Percentiles rank a stretch among this genome's conserved stretches.
These are phyloP conservation scores for Rhynchosporium graminicola DNA, from an alignment of 2,329 filamentous ascomycete species.

Conservation along the genomic window DNA sequence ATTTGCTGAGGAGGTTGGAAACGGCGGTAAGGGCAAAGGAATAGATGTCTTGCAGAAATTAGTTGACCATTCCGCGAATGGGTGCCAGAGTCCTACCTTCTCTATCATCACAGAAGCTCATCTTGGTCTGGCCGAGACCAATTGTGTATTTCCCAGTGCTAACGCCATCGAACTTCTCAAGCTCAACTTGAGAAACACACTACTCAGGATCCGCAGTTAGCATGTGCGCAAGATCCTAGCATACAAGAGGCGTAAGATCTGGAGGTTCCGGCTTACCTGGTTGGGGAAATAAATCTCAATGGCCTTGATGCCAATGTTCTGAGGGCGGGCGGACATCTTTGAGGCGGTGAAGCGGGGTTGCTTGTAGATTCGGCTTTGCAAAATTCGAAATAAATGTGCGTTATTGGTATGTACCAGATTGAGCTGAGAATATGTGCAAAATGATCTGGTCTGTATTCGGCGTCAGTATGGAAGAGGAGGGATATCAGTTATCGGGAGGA, in stretches of 20 bases:
- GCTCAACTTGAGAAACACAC: constrained; percentile 82
- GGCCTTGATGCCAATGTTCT: constrained; percentile 92
- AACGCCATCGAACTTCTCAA: constrained; percentile 86
- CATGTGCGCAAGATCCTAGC: constrained; percentile 4
- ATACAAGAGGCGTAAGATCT: neutral
- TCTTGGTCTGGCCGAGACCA: constrained; percentile 86
- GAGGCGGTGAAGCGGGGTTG: constrained; percentile 33
- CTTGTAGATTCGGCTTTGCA: constrained; percentile 11
- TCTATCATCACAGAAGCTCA: constrained; percentile 89
- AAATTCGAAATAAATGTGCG: neutral
- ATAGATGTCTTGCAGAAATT: constrained; percentile 69
- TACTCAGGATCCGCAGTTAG: constrained; percentile 42
- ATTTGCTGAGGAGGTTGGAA: constrained; percentile 78
- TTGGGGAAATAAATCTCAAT: constrained; percentile 87
- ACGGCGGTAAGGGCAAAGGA: constrained; percentile 78
- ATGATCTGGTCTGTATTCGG: neutral
- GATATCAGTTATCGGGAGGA: neutral
- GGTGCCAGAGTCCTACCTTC: constrained; percentile 61
- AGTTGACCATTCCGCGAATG: constrained; percentile 6
- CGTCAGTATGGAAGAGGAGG: neutral
- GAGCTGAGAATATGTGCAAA: neutral
- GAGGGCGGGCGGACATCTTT: constrained; percentile 71
- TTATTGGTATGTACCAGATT: neutral
- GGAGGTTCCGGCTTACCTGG: constrained; percentile 57
- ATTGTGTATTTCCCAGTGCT: constrained; percentile 85